Base-by-base conservation (phyloP, 495 filamentous ascomycete genomes). In the Penicillium waksmanii region DNA sequence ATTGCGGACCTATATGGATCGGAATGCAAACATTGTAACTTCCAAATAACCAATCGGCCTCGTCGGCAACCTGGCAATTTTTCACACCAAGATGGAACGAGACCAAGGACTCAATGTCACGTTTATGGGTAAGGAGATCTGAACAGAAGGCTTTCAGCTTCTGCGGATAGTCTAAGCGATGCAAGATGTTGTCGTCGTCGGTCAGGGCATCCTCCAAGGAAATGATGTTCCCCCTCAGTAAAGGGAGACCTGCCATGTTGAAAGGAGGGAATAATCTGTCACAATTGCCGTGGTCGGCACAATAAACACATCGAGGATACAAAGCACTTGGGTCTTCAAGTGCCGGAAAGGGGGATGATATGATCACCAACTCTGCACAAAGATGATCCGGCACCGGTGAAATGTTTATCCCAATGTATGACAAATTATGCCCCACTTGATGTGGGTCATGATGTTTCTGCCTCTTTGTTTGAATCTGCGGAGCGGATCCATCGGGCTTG, bases 11-110 rank as follows among this genome's bases (percentile, higher is more conserved):
- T 56, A 77, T 54, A 49, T 64, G 53, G 42, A 73, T 60, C 46
- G 70, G 68, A 59, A 77, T 71, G 66, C 71, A 78, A 10, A 75
- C 66, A 57, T 78, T 77, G 66, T 66, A 79, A 60, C 70, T 75
- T 3, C 73, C 74, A 56, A 42, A 62, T 19, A 75, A 53, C 73
- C 74, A 79, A 17, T 73, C 63, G 15, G 38, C 51, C 48, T 62
- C 53, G 21, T 72, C 62, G 36, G 57, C 58, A 18, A 74, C 34
- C 18, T 55, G 60, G 53, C 70, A 63, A 5, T 25, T 38, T 44
- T 62, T 64, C 15, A 63, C 56, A 18, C 61, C 31, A 18, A 70
- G 60, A 59, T 74, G 67, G 50, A 58, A 62, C 27, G 62, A 66
- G 1, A 69, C 72, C 6, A 66, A 12, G 18, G 27, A 57, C 51